A percentile compares a stretch with the other conserved stretches of the same genome.
These are phyloP conservation scores for Aspergillus coremiiformis DNA, from an alignment of 495 filamentous ascomycete species.

Conservation along the genomic window DNA sequence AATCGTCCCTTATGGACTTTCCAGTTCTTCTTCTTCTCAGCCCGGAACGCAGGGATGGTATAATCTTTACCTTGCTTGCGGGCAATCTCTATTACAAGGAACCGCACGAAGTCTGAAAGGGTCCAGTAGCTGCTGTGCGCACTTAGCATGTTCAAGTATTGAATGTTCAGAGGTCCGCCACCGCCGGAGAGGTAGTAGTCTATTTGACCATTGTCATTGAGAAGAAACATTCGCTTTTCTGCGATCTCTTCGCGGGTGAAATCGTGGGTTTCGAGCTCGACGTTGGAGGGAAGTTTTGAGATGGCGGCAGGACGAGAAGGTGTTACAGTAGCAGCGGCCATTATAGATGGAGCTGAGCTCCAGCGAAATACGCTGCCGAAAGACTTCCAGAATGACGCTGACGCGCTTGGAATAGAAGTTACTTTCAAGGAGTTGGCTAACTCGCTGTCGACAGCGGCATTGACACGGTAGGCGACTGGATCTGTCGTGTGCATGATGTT, in stretches of 20 bases:
- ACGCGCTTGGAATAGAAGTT: constrained; percentile 68
- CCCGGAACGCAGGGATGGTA: constrained; percentile 60
- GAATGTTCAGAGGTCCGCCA: constrained; percentile 77
- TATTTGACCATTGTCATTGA: constrained; percentile 94
- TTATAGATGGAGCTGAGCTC: constrained; percentile 23
- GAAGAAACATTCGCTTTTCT: constrained; percentile 74
- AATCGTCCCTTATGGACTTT: constrained; percentile 29
- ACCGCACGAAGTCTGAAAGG: constrained; percentile 72
- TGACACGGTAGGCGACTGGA: constrained; percentile 84
- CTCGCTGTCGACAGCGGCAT: constrained; percentile 75
- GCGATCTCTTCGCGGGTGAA: constrained; percentile 89
- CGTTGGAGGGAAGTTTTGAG: constrained; percentile 71
- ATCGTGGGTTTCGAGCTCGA: constrained; percentile 93
- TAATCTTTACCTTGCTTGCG: constrained; percentile 61
- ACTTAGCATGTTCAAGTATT: constrained; percentile 94
- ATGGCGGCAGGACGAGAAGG: constrained; percentile 35
- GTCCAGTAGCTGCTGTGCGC: constrained; percentile 96
- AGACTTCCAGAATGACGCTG: constrained; percentile 57
- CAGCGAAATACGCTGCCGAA: constrained; percentile 58
- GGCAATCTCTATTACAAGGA: constrained; percentile 83
- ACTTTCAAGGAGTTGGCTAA: constrained; percentile 70
- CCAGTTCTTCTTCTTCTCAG: constrained; percentile 60
- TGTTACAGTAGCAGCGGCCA: constrained; percentile 10
- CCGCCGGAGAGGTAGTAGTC: constrained; percentile 80
- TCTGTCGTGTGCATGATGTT: constrained; percentile 72